phyloP scores from a whole-genome alignment of 2,329 filamentous ascomycete genomes.

The Pezizomycotina sp. region DNA sequence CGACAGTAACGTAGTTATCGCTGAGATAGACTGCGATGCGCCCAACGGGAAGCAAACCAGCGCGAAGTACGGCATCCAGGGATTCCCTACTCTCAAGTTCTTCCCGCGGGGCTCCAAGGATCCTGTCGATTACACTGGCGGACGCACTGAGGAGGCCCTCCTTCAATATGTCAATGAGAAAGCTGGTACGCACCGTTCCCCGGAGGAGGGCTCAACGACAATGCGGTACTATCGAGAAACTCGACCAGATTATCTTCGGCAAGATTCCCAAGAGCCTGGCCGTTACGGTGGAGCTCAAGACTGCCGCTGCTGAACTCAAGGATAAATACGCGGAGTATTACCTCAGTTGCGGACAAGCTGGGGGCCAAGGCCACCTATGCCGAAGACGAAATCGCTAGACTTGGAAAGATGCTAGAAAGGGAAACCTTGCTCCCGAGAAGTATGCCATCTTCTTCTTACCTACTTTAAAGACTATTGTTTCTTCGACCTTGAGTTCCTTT shows the following conservation, averaged over 20 bases:
- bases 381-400: constrained; percentile 54
- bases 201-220: constrained; percentile 62
- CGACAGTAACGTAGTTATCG: constrained; percentile 40
- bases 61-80: constrained; percentile 57
- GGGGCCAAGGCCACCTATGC: constrained; percentile 58
- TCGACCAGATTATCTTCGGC: constrained; percentile 62
- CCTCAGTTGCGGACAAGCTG: constrained; percentile 53
- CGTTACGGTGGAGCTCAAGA: constrained; percentile 53
- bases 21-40: constrained; percentile 83
- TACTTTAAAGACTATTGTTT: too few relatives aligned
- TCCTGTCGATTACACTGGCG: constrained; percentile 48
- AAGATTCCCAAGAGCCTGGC: constrained; percentile 45
- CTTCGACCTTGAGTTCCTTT: too few relatives aligned
- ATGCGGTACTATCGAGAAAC: constrained; percentile 66
- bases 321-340: constrained; percentile 90
- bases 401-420: constrained; percentile 11
- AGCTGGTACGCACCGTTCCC: constrained; percentile 68
- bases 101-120: constrained; percentile 73
- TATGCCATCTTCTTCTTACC: too few relatives aligned
- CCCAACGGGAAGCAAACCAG: constrained; percentile 68
- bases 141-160: constrained; percentile 59
- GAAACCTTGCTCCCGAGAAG: constrained; percentile 8
- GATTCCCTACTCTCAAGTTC: constrained; percentile 96
- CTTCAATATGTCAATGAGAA: constrained; percentile 74
- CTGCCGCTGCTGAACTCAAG: constrained; percentile 49